Evolutionary conservation across 1,284 basidiomycete species (phyloP).

Genomic region (Ceratobasidium sp.): DNA sequence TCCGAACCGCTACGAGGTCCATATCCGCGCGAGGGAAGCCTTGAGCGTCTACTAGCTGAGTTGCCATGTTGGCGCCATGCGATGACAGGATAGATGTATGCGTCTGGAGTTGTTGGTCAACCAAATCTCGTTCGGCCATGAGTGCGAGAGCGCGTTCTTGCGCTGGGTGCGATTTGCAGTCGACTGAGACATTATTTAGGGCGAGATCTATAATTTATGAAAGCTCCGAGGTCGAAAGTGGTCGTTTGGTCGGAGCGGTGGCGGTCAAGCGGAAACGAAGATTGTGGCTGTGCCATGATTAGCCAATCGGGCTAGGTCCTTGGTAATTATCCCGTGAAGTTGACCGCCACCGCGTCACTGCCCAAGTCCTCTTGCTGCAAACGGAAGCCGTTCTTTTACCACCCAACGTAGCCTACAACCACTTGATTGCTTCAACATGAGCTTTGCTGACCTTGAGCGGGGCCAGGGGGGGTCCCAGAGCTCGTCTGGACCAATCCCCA

Average conservation of each 20-base stretch:
- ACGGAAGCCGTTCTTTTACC: background rate
- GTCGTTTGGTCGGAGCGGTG: too few species aligned
- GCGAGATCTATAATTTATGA: too few species aligned
- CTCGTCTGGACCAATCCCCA: slow-evolving; percentile 20
- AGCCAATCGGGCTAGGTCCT: slow-evolving; percentile 15
- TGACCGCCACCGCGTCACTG: slow-evolving; percentile 34
- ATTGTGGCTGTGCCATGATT: slow-evolving; percentile 24
- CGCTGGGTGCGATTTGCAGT: slow-evolving; percentile 22
- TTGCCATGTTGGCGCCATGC: slow-evolving; percentile 55
- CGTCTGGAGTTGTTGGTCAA: slow-evolving; percentile 67
- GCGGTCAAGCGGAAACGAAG: too few species aligned
- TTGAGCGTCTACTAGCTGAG: slow-evolving; percentile 77
- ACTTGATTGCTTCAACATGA: slow-evolving; percentile 33
- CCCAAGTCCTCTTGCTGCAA: background rate
- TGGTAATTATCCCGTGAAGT: background rate
- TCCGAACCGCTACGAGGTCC: slow-evolving; percentile 82
- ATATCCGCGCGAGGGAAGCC: slow-evolving; percentile 86
- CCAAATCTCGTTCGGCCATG: slow-evolving; percentile 64
- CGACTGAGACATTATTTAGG: background rate
- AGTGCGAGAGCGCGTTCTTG: slow-evolving; percentile 62
- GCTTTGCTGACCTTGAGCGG: slow-evolving; percentile 42
- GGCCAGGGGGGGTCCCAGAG: slow-evolving; percentile 32
- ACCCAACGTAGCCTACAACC: background rate
- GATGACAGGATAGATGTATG: slow-evolving; percentile 67
- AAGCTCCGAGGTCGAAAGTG: too few species aligned